Evolutionary conservation across 2,329 filamentous ascomycete species (phyloP).

Genomic region (Dryadomyces quercus-mongolicae): DNA sequence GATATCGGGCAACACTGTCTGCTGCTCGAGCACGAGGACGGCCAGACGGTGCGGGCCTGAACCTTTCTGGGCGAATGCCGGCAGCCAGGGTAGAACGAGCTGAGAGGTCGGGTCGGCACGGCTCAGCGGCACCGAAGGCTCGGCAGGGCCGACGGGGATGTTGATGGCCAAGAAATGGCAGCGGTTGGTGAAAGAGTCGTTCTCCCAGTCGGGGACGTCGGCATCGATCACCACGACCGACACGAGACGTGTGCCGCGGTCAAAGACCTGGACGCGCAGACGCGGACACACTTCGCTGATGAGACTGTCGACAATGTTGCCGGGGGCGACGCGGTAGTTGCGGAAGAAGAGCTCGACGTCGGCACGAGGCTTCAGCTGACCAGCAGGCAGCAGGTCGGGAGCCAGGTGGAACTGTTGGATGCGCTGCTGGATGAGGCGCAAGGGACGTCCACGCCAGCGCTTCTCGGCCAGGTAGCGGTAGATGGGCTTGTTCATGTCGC

Average conservation of each 20-base stretch:
- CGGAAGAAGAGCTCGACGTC: slow-evolving; percentile 78
- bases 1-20: slow-evolving; percentile 29
- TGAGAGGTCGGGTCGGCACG: slow-evolving; percentile 47
- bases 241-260: slow-evolving; percentile 68
- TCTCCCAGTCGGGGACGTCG: slow-evolving; percentile 71
- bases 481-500: slow-evolving; percentile 91
- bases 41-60: slow-evolving; percentile 82
- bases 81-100: slow-evolving; percentile 68
- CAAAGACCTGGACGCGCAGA: slow-evolving; percentile 75
- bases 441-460: slow-evolving; percentile 79
- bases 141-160: slow-evolving; percentile 38
- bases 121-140: slow-evolving; percentile 51
- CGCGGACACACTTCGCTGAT: slow-evolving; percentile 63
- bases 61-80: slow-evolving; percentile 81
- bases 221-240: slow-evolving; percentile 79
- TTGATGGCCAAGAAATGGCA: slow-evolving; percentile 78
- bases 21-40: slow-evolving; percentile 75
- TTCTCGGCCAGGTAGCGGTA: slow-evolving; percentile 80
- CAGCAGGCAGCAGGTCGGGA: slow-evolving; percentile 65
- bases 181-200: slow-evolving; percentile 64
- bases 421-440: slow-evolving; percentile 70
- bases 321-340: slow-evolving; percentile 56
- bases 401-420: slow-evolving; percentile 77
- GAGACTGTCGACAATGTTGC: slow-evolving; percentile 63
- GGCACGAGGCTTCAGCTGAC: slow-evolving; percentile 55